phyloP scores from a whole-genome alignment of 2,329 filamentous ascomycete genomes.

The Pseudofabraea citricarpa region DNA sequence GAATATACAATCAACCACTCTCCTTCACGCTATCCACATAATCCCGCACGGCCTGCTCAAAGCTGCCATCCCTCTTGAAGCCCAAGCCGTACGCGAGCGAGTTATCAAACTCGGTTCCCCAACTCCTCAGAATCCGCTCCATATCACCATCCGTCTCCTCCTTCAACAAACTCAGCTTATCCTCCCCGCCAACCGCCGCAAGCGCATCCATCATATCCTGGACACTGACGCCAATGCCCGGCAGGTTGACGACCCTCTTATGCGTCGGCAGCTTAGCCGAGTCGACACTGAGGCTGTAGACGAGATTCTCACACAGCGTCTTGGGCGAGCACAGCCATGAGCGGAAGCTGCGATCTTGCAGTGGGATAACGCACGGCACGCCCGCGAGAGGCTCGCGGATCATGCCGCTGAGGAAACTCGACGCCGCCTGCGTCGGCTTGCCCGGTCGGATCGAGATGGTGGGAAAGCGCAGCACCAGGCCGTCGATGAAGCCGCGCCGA shows the following conservation, averaged over 20 bases:
- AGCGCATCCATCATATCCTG: conserved; percentile 57
- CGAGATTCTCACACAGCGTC: conserved; percentile 47
- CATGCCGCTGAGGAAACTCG: conserved; percentile 56
- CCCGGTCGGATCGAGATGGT: conserved; percentile 58
- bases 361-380: conserved; percentile 45
- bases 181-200: conserved; percentile 48
- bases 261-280: conserved; percentile 35
- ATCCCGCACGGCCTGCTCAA: conserved; percentile 50
- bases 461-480: conserved; percentile 51
- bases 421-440: conserved; percentile 54
- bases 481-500: conserved; percentile 50
- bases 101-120: conserved; percentile 54
- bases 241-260: conserved; percentile 52
- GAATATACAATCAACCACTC: background rate
- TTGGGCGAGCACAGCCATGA: conserved; percentile 51
- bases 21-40: conserved; percentile 32
- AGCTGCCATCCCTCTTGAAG: conserved; percentile 44
- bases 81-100: conserved; percentile 45
- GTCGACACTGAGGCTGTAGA: conserved; percentile 38
- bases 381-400: conserved; percentile 56
- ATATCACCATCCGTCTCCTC: conserved; percentile 50
- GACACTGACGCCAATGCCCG: conserved; percentile 51
- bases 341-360: conserved; percentile 43
- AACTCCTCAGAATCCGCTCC: conserved; percentile 54
- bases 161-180: conserved; percentile 45